phyloP scores from a whole-genome alignment of 1,284 basidiomycete species.

The Testicularia cyperi region DNA sequence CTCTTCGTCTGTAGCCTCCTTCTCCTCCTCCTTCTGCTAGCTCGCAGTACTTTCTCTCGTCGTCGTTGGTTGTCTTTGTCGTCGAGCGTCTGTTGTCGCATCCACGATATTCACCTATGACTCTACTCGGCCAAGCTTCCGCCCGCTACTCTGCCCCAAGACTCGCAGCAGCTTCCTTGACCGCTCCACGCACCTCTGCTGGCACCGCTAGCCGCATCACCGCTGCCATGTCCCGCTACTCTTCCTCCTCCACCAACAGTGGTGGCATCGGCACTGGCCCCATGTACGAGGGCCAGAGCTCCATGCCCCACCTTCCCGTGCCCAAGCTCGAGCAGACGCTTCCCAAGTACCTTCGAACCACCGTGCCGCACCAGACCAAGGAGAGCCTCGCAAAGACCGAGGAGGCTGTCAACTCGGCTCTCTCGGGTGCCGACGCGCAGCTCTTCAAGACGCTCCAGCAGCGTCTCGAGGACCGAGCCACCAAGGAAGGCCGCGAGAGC shows the following conservation, averaged over 20 bases:
- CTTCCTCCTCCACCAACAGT: slow-evolving; percentile 21
- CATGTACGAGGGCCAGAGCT: slow-evolving; percentile 50
- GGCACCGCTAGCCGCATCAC: slow-evolving; percentile 2
- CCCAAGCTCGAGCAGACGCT: slow-evolving; percentile 55
- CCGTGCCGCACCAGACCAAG: slow-evolving; percentile 45
- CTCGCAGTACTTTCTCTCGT: no score
- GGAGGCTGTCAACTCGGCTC: slow-evolving; percentile 64
- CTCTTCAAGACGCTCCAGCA: slow-evolving; percentile 76
- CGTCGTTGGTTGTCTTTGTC: no score
- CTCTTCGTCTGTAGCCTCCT: no score
- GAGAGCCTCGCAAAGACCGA: slow-evolving; percentile 44
- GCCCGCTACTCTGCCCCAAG: slow-evolving; percentile 12
- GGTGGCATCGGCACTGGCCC: slow-evolving; percentile 36
- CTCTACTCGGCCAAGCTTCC: background rate
- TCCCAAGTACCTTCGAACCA: slow-evolving; percentile 51
- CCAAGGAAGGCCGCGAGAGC: slow-evolving; percentile 65
- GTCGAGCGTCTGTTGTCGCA: no score
- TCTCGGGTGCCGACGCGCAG: slow-evolving; percentile 71
- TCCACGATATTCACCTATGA: background rate
- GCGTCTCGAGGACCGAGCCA: slow-evolving; percentile 74
- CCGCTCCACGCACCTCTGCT: background rate
- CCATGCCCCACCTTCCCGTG: slow-evolving; percentile 56
- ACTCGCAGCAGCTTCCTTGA: slow-evolving; percentile 7
- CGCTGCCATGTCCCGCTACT: slow-evolving; percentile 27
- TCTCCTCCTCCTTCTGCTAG: no score